phyloP scores from a whole-genome alignment of 805 yeast species.

The Jamesozyma gamospora region DNA sequence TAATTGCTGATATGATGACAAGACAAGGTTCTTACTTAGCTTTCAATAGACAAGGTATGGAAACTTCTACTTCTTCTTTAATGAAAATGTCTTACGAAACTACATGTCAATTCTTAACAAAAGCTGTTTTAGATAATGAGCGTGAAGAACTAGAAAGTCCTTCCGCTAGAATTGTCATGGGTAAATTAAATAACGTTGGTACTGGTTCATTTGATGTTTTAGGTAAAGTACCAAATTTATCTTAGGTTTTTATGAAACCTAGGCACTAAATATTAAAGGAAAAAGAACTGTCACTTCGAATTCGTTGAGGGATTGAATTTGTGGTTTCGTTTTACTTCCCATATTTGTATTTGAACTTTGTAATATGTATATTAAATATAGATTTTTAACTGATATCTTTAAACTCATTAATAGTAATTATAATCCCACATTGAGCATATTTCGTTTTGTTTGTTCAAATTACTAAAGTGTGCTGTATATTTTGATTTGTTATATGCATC shows the following conservation, averaged over 20 bases:
- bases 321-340: no score
- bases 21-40: constrained; percentile 96
- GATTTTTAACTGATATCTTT: no score
- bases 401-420: no score
- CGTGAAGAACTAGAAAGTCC: constrained; percentile 84
- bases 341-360: no score
- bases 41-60: constrained; percentile 97
- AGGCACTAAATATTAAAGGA: no score
- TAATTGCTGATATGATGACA: constrained; percentile 98
- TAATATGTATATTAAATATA: not conserved
- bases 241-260: not conserved
- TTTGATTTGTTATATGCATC: no score
- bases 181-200: constrained; percentile 84
- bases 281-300: not conserved
- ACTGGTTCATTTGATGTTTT: constrained; percentile 89
- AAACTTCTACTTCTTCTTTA: constrained; percentile 87
- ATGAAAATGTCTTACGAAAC: constrained; percentile 99
- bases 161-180: constrained; percentile 85
- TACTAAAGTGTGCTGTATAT: no score
- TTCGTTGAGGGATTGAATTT: no score
- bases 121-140: constrained; percentile 89
- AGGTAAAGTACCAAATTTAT: constrained; percentile 30
- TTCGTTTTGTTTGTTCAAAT: no score
- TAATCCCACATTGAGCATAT: no score
- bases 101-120: constrained; percentile 92